Conservation (phyloP, 768 basidiomycete species). For the Phanerochaete sordida region DNA sequence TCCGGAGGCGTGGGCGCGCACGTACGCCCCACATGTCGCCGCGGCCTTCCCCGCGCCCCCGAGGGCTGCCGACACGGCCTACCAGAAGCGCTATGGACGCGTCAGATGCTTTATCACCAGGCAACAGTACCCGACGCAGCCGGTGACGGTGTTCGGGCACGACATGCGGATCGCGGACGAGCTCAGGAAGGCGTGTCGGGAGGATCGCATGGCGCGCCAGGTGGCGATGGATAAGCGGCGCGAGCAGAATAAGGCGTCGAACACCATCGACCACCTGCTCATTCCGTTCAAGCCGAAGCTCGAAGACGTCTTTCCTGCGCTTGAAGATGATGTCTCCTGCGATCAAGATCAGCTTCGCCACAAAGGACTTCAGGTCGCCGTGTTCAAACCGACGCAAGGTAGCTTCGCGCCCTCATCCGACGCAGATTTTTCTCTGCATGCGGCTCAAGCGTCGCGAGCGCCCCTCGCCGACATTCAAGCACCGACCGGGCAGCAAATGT, state of each 20-base stretch:
- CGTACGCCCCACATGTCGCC: constrained; percentile 41
- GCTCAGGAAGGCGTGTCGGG: neutral
- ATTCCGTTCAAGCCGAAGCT: neutral
- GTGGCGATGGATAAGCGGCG: neutral
- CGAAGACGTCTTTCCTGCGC: neutral
- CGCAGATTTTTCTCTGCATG: too few relatives aligned
- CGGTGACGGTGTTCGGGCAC: neutral
- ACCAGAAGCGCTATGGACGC: neutral
- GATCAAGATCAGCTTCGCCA: too few relatives aligned
- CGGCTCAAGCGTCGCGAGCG: too few relatives aligned
- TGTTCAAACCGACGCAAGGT: too few relatives aligned
- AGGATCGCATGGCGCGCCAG: neutral
- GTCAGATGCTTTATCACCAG: neutral
- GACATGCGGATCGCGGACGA: neutral
- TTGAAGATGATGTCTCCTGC: too few relatives aligned
- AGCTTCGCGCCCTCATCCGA: too few relatives aligned
- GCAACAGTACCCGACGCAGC: neutral
- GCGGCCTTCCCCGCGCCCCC: constrained; percentile 30
- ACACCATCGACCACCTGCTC: neutral
- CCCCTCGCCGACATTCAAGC: too few relatives aligned
- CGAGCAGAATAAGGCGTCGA: neutral
- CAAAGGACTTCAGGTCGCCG: too few relatives aligned
- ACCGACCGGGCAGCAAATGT: too few relatives aligned
- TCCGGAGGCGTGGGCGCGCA: neutral
- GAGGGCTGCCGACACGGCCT: neutral